Evolutionary conservation across 2,329 filamentous ascomycete genomes (phyloP).

Genomic region (Leptosphaerulina australis): DNA sequence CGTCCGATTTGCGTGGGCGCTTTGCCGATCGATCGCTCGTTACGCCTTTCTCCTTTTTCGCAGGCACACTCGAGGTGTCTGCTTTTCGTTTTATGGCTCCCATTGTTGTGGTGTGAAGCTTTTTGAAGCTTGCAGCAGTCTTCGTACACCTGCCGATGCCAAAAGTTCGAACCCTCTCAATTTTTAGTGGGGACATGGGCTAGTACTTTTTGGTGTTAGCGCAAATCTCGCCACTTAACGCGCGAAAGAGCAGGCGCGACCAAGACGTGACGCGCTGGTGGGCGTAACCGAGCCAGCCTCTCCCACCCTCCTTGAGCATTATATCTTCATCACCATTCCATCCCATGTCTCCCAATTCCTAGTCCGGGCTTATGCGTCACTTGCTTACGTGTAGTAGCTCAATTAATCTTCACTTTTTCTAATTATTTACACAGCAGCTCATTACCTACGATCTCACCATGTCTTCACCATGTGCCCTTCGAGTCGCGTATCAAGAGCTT

Average conservation of each 20-base stretch:
- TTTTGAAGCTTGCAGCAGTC: constrained; percentile 19
- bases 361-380: constrained; percentile 3
- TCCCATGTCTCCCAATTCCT: constrained; percentile 12
- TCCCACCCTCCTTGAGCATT: constrained; percentile 23
- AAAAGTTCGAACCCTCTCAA: constrained; percentile 26
- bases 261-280: constrained; percentile 16
- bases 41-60: constrained; percentile 41
- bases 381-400: constrained; percentile 4
- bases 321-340: constrained; percentile 16
- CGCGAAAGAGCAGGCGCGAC: not conserved
- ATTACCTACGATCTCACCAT: constrained; percentile 19
- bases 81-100: constrained; percentile 56
- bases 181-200: constrained; percentile 27
- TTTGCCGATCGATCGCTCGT: constrained; percentile 44
- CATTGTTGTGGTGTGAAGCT: constrained; percentile 42
- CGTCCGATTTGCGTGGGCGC: constrained; percentile 47
- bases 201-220: not conserved
- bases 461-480: constrained; percentile 37
- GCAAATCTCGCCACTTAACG: constrained; percentile 26
- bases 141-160: constrained; percentile 24
- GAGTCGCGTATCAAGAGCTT: constrained; percentile 38
- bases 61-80: constrained; percentile 38
- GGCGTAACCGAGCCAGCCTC: constrained; percentile 26
- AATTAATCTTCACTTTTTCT: not conserved
- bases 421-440: constrained; percentile 6